Evolutionary conservation across 192 early-diverging fungal genomes (phyloP), one percentile per base, ranked within the genome.

Genomic region (Rhizophagus clarus): DNA sequence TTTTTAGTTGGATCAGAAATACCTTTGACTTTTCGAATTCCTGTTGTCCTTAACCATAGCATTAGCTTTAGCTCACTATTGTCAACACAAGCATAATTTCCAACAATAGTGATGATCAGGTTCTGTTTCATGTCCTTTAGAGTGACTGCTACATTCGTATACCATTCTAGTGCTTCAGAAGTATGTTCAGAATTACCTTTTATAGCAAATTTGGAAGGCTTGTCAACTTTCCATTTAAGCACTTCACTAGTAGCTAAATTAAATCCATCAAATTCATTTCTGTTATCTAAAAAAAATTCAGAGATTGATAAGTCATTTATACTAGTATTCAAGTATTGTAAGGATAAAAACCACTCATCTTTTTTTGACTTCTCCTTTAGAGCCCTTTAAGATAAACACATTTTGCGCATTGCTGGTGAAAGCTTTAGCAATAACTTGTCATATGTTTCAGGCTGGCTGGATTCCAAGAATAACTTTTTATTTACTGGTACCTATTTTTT

Each of bases 1-100:
- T 70, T 70, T 70, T 70, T 70, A 70, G 14, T 70, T 70, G 68
- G 68, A 14, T 70, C 32, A 70, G n/a, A 11, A 37, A 37, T 70
- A 22, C 10, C 0, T 70, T 70, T 28, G 34, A 70, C 31, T n/a
- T 70, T 70, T 70, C 68, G n/a, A 70, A 70, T 70, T 14, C 11
- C 8, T 70, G 37, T 40, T 37, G 37, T 67, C 2, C 29, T 10
- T 67, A 67, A 67, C 12, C 29, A 67, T 67, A 67, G 24, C 29
- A 67, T 67, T 70, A 11, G 68, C 34, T 70, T 11, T 8, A 17
- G 17, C 34, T 70, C 32, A 34, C 32, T 1, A 70, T 70, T 70
- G 37, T 70, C 68, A 40, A 70, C 17, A 70, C 0, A 15, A 10
- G n/a, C 10, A 70, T 10, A 70, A 70, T 70, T 70, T 70, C 12